Conservation (phyloP, 108 stramenopile species). For the Nannochloropsis salina region DNA sequence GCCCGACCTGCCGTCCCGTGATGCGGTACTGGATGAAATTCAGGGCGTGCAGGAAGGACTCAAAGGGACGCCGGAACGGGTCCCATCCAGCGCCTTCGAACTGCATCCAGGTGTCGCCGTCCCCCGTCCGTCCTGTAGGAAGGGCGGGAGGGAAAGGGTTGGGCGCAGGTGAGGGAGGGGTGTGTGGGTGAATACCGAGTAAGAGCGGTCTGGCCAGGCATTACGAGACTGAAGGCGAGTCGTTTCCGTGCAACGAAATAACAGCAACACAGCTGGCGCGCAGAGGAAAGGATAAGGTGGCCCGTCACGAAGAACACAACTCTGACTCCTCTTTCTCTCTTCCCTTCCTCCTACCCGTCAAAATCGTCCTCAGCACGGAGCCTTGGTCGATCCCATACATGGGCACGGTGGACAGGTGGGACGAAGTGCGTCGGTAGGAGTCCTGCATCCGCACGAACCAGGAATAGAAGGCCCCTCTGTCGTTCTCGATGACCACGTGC, state of each 20-base stretch:
- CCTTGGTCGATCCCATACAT: neutral
- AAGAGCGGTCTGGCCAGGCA: neutral
- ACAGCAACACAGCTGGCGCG: neutral
- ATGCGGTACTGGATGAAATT: neutral
- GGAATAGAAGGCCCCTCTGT: neutral
- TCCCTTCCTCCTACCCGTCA: neutral
- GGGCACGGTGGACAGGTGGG: neutral
- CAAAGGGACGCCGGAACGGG: neutral
- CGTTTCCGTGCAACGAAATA: neutral
- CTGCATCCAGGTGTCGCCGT: neutral
- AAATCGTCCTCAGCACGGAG: neutral
- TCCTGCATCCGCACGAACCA: neutral
- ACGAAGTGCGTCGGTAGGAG: neutral
- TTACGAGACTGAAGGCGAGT: too few relatives aligned
- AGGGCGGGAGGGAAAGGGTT: neutral
- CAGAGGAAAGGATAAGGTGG: too few relatives aligned
- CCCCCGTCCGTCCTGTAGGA: neutral
- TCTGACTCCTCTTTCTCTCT: too few relatives aligned
- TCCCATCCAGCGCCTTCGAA: constrained; percentile 9
- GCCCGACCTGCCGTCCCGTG: constrained; percentile 18
- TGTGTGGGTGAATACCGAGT: neutral
- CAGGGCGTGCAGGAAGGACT: constrained; percentile 20
- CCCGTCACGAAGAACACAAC: too few relatives aligned
- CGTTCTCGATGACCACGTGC: constrained; percentile 9
- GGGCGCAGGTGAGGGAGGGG: neutral